These are phyloP conservation scores for Botrytis squamosa DNA, from an alignment of 2,329 filamentous ascomycete species.

Conservation along the genomic window DNA sequence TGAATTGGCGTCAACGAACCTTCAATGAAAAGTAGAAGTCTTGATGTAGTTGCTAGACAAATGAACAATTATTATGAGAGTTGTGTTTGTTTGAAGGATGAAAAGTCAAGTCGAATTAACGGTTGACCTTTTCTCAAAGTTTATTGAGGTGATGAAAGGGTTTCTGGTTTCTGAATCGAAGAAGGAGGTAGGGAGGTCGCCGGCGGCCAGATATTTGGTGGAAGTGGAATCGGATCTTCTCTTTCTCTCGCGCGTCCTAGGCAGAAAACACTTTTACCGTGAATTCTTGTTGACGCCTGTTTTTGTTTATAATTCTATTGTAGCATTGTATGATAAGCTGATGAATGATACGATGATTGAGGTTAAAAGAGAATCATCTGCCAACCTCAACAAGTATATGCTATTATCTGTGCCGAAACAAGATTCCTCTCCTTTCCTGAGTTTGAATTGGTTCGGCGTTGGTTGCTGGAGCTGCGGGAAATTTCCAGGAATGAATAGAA, in stretches of 20 bases:
- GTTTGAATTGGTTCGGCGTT: neutral
- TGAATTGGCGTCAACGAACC: conserved; percentile 33
- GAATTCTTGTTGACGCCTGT: conserved; percentile 23
- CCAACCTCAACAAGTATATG: conserved; percentile 21
- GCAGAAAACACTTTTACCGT: conserved; percentile 38
- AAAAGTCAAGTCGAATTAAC: conserved; percentile 41
- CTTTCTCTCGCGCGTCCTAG: conserved; percentile 25
- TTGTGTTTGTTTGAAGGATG: conserved; percentile 26
- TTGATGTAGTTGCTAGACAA: conserved; percentile 24
- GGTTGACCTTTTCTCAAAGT: conserved; percentile 36
- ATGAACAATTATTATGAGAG: conserved; percentile 37
- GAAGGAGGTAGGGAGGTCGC: conserved; percentile 56
- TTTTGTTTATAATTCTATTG: conserved; percentile 1
- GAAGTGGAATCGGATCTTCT: conserved; percentile 30
- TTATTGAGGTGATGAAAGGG: conserved; percentile 35
- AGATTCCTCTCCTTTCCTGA: neutral
- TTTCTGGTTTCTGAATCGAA: conserved; percentile 34
- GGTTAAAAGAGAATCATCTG: conserved; percentile 12
- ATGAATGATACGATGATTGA: neutral
- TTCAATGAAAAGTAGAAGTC: conserved; percentile 29
- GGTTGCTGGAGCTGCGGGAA: conserved; percentile 18
- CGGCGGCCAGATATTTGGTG: conserved; percentile 48
- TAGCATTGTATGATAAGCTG: conserved; percentile 15
- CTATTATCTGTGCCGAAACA: conserved; percentile 12
- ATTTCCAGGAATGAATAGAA: conserved; percentile 20